Conservation (phyloP, 2,329 filamentous ascomycete genomes). For the Talaromyces funiculosus region DNA sequence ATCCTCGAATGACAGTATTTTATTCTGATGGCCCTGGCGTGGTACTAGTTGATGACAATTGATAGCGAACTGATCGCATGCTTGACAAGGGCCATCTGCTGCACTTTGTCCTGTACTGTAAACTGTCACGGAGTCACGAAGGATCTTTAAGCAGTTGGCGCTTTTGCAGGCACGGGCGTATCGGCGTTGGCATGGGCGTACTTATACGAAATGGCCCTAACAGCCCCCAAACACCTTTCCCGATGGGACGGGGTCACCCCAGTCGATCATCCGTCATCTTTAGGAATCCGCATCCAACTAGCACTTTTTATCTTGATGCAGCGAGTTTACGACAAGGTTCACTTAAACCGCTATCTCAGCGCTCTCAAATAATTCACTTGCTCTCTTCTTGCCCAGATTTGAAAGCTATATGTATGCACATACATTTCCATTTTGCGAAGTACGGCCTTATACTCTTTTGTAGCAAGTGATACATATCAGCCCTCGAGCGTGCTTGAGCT, state of each 20-base stretch:
- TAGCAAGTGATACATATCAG: background rate
- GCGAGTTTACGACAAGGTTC: background rate
- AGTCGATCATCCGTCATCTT: conserved; percentile 4
- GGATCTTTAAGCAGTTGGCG: background rate
- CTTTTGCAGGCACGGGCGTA: background rate
- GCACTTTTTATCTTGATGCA: background rate
- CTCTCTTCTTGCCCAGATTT: no score
- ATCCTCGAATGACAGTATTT: background rate
- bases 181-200: background rate
- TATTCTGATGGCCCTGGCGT: background rate
- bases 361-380: background rate
- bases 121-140: background rate
- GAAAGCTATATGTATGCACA: background rate
- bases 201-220: background rate
- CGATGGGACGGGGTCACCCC: background rate
- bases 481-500: background rate
- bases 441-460: background rate
- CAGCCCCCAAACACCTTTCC: conserved; percentile 1
- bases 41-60: background rate
- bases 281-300: background rate
- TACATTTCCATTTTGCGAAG: background rate
- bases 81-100: background rate
- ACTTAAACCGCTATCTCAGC: background rate
- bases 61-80: background rate
- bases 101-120: background rate